Conservation (phyloP, 2,329 filamentous ascomycete genomes). For the Neospermospora avenae region DNA sequence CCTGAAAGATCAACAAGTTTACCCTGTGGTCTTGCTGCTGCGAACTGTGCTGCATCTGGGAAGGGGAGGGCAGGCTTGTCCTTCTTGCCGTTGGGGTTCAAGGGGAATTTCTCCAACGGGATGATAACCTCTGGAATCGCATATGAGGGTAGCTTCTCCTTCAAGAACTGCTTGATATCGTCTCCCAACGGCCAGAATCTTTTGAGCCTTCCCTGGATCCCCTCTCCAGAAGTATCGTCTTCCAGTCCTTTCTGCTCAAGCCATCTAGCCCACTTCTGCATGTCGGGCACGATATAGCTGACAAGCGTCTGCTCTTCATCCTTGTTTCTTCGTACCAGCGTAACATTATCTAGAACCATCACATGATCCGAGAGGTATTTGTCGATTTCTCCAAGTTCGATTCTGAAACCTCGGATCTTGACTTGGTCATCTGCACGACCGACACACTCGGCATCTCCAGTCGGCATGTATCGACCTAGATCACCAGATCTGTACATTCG, state of each 20-base stretch:
- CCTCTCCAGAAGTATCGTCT: conserved; percentile 42
- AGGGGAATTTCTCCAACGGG: conserved; percentile 65
- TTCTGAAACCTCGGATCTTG: conserved; percentile 94
- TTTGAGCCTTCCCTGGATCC: conserved; percentile 33
- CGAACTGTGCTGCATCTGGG: conserved; percentile 68
- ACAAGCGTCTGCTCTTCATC: conserved; percentile 84
- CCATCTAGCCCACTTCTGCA: conserved; percentile 69
- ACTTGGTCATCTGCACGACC: conserved; percentile 85
- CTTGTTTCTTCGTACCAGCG: conserved; percentile 77
- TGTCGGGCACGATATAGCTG: conserved; percentile 85
- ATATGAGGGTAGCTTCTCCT: conserved; percentile 68
- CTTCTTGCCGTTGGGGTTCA: conserved; percentile 86
- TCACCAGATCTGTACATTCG: conserved; percentile 86
- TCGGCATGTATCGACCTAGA: conserved; percentile 68
- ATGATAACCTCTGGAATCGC: conserved; percentile 75
- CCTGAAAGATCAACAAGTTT: conserved; percentile 44
- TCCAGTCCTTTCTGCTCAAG: conserved; percentile 55
- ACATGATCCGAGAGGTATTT: conserved; percentile 71
- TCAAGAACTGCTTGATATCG: conserved; percentile 62
- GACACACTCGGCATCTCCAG: conserved; percentile 71
- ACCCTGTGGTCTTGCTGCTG: conserved; percentile 48
- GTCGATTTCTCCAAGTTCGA: conserved; percentile 93
- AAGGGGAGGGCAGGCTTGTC: conserved; percentile 78
- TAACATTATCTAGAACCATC: conserved; percentile 80
- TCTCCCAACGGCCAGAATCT: conserved; percentile 46